These are phyloP conservation scores for Aurifilum marmelostoma DNA, from an alignment of 2,329 filamentous ascomycete species.

Conservation along the genomic window DNA sequence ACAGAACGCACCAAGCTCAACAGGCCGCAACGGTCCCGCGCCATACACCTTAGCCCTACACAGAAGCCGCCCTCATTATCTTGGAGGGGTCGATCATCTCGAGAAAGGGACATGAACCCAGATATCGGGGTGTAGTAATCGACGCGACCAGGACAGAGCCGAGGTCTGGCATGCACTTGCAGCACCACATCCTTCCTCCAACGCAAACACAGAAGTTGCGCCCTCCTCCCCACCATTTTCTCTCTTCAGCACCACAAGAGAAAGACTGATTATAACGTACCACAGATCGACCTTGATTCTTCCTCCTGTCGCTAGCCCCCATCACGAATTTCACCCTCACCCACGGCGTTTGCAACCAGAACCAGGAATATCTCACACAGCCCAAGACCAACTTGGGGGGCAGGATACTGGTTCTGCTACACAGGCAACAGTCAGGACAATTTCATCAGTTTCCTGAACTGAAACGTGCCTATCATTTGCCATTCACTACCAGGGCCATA, in stretches of 20 bases:
- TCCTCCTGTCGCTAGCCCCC: not conserved
- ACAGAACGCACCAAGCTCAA: not conserved
- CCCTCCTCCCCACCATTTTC: not conserved
- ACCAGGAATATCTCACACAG: not conserved
- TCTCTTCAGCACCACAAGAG: not conserved
- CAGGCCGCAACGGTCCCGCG: not conserved
- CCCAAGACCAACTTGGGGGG: not conserved
- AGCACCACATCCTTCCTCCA: not conserved
- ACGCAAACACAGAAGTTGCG: not conserved
- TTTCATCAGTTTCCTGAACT: not conserved
- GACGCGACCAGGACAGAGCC: not conserved
- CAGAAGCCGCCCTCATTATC: not conserved
- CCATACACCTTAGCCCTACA: not conserved
- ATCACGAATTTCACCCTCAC: constrained; percentile 2
- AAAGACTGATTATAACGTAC: not conserved
- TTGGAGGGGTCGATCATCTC: too few species aligned
- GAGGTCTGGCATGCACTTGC: not conserved
- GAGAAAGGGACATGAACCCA: not conserved
- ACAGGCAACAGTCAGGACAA: not conserved
- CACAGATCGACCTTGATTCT: not conserved
- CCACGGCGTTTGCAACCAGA: not conserved
- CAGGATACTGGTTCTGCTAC: not conserved
- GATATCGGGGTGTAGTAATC: not conserved
- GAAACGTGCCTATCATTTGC: not conserved
- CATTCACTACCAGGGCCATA: not conserved